Conservation (phyloP, 169 alveolate genomes). For the Plasmodium malariae region DNA sequence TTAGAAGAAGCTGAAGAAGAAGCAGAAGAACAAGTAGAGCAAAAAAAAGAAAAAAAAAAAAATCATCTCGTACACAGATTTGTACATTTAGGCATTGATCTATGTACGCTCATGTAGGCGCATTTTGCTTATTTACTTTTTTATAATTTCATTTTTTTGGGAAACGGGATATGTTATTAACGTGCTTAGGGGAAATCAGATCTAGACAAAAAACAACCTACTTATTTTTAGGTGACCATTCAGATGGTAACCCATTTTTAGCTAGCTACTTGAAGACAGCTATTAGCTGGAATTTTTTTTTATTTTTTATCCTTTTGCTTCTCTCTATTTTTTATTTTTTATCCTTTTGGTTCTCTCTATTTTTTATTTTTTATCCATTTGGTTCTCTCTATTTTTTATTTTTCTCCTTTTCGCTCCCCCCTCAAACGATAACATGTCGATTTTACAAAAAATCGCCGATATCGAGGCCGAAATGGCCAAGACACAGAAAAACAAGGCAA, state of each 20-base stretch:
- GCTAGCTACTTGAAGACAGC: background rate
- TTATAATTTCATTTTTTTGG: background rate
- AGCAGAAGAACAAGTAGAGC: background rate
- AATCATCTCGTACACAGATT: too few species aligned
- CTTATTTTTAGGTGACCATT: too few species aligned
- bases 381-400: background rate
- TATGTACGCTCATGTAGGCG: background rate
- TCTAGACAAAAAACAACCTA: too few species aligned
- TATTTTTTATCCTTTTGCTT: too few species aligned
- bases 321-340: too few species aligned
- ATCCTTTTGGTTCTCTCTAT: too few species aligned
- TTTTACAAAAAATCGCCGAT: slow-evolving; percentile 95
- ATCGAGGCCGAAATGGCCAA: slow-evolving; percentile 98
- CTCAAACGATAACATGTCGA: slow-evolving; percentile 93
- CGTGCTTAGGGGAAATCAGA: too few species aligned
- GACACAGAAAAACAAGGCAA: slow-evolving; percentile 99
- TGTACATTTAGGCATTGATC: too few species aligned
- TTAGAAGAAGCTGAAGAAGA: background rate
- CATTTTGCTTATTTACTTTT: background rate
- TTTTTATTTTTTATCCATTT: background rate
- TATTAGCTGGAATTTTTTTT: too few species aligned
- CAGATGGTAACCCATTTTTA: too few species aligned
- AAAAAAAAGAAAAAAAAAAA: too few species aligned
- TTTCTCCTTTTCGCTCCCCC: background rate
- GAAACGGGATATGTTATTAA: too few species aligned